Evolutionary conservation across 2,329 filamentous ascomycete species (phyloP).

Genomic region (Colletotrichum magnum): DNA sequence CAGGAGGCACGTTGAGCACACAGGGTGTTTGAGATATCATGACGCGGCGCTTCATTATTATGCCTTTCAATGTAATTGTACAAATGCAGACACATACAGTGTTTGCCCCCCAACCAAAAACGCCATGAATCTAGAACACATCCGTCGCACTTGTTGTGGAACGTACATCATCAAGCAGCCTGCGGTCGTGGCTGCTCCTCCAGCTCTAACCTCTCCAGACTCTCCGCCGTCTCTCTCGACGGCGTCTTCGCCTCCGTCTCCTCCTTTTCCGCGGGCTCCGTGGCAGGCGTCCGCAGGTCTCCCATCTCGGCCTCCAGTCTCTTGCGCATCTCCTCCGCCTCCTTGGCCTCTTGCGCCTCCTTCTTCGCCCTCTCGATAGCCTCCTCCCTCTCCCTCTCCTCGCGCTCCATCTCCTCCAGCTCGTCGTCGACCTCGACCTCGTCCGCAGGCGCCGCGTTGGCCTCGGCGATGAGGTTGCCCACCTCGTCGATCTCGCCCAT

Average conservation of each 20-base stretch:
- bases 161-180: conserved; percentile 35
- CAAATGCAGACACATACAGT: conserved; percentile 5
- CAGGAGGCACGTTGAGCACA: conserved; percentile 28
- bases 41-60: conserved; percentile 26
- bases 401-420: conserved; percentile 79
- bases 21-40: conserved; percentile 2
- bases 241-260: conserved; percentile 47
- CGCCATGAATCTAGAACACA: conserved; percentile 9
- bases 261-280: conserved; percentile 39
- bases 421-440: conserved; percentile 91
- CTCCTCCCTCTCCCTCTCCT: conserved; percentile 68
- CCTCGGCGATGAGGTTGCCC: conserved; percentile 80
- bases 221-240: conserved; percentile 49
- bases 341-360: conserved; percentile 60
- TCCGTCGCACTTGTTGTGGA: not conserved
- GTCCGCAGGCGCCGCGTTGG: conserved; percentile 70
- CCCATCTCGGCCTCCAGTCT: conserved; percentile 60
- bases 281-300: conserved; percentile 15
- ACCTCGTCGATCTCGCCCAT: conserved; percentile 89
- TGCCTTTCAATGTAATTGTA: conserved; percentile 22
- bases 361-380: conserved; percentile 56
- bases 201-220: conserved; percentile 56
- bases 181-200: conserved; percentile 47
- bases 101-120: conserved; percentile 8
- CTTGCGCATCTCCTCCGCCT: conserved; percentile 63